Percentiles rank a stretch among this genome's conserved stretches.
phyloP scores from a whole-genome alignment of 2,329 filamentous ascomycete genomes.

The Calonectria pauciramosa region DNA sequence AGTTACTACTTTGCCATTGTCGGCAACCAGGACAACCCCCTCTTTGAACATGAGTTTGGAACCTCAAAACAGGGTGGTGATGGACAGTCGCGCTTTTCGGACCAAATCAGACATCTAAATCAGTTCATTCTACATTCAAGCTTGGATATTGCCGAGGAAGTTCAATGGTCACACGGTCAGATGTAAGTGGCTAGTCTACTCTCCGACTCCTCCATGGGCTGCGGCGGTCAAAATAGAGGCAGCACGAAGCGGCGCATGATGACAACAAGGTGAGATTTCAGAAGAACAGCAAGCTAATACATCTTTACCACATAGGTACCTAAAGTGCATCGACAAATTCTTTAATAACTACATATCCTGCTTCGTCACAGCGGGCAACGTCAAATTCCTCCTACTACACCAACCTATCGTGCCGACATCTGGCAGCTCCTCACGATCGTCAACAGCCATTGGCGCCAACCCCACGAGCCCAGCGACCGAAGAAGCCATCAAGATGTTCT shows the following conservation, averaged over 20 bases:
- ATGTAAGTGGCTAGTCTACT: conserved; percentile 69
- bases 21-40: conserved; percentile 93
- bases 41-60: conserved; percentile 98
- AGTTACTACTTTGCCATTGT: conserved; percentile 99
- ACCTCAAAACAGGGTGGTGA: conserved; percentile 97
- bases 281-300: conserved; percentile 16
- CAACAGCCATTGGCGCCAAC: conserved; percentile 83
- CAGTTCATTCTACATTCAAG: conserved; percentile 97
- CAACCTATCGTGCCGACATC: conserved; percentile 71
- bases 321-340: conserved; percentile 97
- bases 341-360: conserved; percentile 96
- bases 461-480: conserved; percentile 92
- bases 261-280: background rate
- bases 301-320: conserved; percentile 73
- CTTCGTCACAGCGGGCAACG: conserved; percentile 92
- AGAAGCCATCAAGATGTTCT: conserved; percentile 95
- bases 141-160: conserved; percentile 94
- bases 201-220: background rate
- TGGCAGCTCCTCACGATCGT: conserved; percentile 65
- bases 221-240: background rate
- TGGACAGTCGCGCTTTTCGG: conserved; percentile 88
- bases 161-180: conserved; percentile 90
- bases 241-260: conserved; percentile 2
- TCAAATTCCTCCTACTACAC: conserved; percentile 94
- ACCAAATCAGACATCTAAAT: conserved; percentile 93